Conservation (phyloP, 2,329 filamentous ascomycete genomes). For the Aspergillus sp. region DNA sequence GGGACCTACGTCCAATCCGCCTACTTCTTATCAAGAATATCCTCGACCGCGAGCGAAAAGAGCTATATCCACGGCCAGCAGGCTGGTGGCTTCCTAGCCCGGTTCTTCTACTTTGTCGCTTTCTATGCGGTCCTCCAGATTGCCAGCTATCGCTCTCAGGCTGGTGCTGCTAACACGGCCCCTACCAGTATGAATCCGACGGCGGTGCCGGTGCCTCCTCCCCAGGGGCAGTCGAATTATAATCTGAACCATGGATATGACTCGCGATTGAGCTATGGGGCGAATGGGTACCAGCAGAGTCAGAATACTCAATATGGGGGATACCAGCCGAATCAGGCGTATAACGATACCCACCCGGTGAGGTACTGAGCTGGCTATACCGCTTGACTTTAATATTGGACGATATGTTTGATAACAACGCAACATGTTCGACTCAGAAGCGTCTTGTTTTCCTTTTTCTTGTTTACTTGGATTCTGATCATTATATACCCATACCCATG, state of each 20-base stretch:
- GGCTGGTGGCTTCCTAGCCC: neutral
- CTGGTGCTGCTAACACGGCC: neutral
- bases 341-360: too few relatives aligned
- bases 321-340: too few relatives aligned
- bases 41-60: neutral
- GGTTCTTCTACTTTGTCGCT: conserved; percentile 1
- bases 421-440: too few relatives aligned
- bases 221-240: neutral
- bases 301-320: neutral
- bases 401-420: too few relatives aligned
- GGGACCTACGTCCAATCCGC: neutral
- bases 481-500: too few relatives aligned
- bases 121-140: neutral
- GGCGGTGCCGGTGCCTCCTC: neutral
- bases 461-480: too few relatives aligned
- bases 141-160: neutral
- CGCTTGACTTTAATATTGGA: too few relatives aligned
- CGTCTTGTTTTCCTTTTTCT: too few relatives aligned
- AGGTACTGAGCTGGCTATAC: too few relatives aligned
- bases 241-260: neutral
- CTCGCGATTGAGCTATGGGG: too few relatives aligned
- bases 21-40: neutral
- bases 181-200: neutral
- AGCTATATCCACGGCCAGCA: neutral
- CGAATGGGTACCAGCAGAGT: too few relatives aligned